Evolutionary conservation across 192 early-diverging fungal species (phyloP).

Genomic region (Podila epigama): DNA sequence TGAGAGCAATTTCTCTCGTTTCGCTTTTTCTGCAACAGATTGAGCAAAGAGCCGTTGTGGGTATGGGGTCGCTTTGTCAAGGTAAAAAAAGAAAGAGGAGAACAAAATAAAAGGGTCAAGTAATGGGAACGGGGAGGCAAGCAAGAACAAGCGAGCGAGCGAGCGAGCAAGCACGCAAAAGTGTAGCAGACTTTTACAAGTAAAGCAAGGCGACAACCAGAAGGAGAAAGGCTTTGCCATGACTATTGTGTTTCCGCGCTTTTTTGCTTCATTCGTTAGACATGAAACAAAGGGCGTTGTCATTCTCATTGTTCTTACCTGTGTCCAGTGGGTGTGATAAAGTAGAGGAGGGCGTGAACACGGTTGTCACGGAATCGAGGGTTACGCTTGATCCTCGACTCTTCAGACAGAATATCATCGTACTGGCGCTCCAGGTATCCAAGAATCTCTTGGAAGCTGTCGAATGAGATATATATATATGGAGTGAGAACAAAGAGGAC

Average conservation of each 20-base stretch:
- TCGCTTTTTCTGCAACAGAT: too few species aligned
- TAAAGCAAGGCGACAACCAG: too few species aligned
- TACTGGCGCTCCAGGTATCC: conserved; percentile 94
- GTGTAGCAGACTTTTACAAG: too few species aligned
- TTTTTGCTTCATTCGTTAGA: too few species aligned
- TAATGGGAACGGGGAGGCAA: too few species aligned
- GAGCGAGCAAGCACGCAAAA: too few species aligned
- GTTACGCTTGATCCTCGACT: conserved; percentile 84
- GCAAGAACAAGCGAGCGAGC: conserved; percentile 14
- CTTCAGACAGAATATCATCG: conserved; percentile 92
- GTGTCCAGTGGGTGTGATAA: conserved; percentile 97
- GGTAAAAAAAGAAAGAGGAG: neutral
- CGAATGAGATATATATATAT: neutral
- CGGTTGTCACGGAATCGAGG: conserved; percentile 92
- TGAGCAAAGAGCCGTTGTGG: too few species aligned
- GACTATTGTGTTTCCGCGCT: too few species aligned
- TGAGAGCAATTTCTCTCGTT: too few species aligned
- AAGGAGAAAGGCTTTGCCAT: too few species aligned
- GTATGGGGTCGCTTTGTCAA: too few species aligned
- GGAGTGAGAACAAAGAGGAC: neutral
- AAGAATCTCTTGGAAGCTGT: conserved; percentile 91
- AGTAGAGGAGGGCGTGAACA: conserved; percentile 96
- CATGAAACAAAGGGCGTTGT: too few species aligned
- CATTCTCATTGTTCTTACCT: conserved; percentile 67
- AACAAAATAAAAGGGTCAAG: neutral